These are phyloP conservation scores for Calonectria ilicicola DNA, from an alignment of 2,329 filamentous ascomycete species.

Conservation along the genomic window DNA sequence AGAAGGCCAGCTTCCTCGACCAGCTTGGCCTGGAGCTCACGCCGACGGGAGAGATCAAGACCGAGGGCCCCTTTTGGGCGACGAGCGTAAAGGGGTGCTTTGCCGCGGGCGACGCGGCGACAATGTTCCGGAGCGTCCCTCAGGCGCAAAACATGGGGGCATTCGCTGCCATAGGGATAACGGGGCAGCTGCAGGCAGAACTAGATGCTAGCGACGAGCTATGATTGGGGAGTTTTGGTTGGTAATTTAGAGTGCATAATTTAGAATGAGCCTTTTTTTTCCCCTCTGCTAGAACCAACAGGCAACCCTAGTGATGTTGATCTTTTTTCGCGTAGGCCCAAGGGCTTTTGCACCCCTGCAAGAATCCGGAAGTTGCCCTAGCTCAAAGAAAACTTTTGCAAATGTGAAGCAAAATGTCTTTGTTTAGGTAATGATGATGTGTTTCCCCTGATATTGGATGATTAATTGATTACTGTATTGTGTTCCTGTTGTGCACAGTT, in stretches of 20 bases:
- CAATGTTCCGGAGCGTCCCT: slow-evolving; percentile 44
- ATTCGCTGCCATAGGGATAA: slow-evolving; percentile 44
- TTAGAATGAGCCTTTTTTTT: neutral
- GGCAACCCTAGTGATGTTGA: neutral
- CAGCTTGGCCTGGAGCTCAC: slow-evolving; percentile 58
- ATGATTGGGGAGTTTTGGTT: slow-evolving; percentile 48
- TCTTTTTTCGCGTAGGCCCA: neutral
- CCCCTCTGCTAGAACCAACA: neutral
- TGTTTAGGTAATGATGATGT: neutral
- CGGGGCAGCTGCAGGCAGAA: slow-evolving; percentile 42
- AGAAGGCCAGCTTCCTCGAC: slow-evolving; percentile 54
- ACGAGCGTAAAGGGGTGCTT: slow-evolving; percentile 64
- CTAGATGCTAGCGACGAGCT: slow-evolving; percentile 44
- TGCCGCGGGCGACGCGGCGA: slow-evolving; percentile 63
- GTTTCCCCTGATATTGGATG: too few species aligned
- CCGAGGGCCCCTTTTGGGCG: slow-evolving; percentile 57
- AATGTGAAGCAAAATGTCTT: neutral
- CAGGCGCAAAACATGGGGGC: slow-evolving; percentile 45
- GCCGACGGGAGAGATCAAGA: slow-evolving; percentile 57
- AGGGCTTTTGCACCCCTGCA: neutral
- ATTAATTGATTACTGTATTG: too few species aligned
- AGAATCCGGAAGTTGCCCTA: neutral
- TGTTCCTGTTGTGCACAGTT: too few species aligned
- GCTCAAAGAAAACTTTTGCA: neutral
- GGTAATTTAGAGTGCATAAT: neutral